phyloP scores from a whole-genome alignment of 2,329 filamentous ascomycete genomes.

The Polychaeton citri region DNA sequence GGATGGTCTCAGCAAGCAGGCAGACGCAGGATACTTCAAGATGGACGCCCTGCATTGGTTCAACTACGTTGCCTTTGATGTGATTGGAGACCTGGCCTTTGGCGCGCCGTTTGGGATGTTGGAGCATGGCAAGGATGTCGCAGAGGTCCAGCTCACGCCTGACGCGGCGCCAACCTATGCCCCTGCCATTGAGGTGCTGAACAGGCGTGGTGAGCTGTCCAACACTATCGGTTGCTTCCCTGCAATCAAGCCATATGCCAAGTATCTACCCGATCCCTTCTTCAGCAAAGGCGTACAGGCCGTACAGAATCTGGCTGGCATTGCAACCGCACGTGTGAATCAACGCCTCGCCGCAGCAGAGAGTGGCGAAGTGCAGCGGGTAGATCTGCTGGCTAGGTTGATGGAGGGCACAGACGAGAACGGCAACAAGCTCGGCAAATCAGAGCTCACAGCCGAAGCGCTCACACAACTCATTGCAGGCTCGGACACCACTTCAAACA shows the following conservation, averaged over 20 bases:
- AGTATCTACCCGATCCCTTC: slow-evolving; percentile 41
- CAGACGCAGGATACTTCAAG: slow-evolving; percentile 36
- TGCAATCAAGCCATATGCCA: slow-evolving; percentile 62
- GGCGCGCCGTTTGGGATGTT: slow-evolving; percentile 77
- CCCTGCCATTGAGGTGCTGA: slow-evolving; percentile 69
- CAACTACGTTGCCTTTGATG: slow-evolving; percentile 13
- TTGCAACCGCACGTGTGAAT: slow-evolving; percentile 72
- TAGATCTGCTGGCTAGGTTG: slow-evolving; percentile 67
- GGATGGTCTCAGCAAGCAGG: slow-evolving; percentile 47
- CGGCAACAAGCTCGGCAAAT: slow-evolving; percentile 59
- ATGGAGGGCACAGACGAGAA: slow-evolving; percentile 78
- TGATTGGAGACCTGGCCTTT: slow-evolving; percentile 15
- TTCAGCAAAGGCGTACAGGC: slow-evolving; percentile 30
- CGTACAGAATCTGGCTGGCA: slow-evolving; percentile 70
- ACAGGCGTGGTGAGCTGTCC: slow-evolving; percentile 75
- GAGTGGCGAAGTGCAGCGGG: slow-evolving; percentile 44
- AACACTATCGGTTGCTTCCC: slow-evolving; percentile 62
- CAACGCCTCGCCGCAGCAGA: slow-evolving; percentile 55
- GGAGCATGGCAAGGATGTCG: slow-evolving; percentile 43
- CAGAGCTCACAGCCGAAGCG: slow-evolving; percentile 78
- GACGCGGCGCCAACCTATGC: slow-evolving; percentile 10
- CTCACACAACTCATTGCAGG: slow-evolving; percentile 78
- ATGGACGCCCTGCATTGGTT: slow-evolving; percentile 15
- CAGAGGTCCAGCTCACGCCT: slow-evolving; percentile 9
- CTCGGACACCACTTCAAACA: slow-evolving; percentile 64